Conservation (phyloP, 1,284 basidiomycete species). For the Leccinum solheimii region DNA sequence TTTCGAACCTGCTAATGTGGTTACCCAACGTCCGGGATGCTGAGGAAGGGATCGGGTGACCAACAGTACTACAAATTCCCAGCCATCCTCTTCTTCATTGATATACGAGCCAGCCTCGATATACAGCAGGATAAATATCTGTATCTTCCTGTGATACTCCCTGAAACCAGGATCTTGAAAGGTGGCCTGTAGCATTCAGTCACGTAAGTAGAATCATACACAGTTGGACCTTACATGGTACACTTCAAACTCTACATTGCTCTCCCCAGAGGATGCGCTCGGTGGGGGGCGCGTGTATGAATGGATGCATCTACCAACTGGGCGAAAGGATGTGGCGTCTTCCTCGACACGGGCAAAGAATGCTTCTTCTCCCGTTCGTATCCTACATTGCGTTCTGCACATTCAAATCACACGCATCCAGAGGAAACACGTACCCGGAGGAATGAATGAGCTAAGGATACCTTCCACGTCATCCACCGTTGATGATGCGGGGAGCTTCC, state of each 20-base stretch:
- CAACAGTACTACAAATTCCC: slow-evolving; percentile 84
- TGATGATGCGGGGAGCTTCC: slow-evolving; percentile 66
- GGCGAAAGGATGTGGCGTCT: slow-evolving; percentile 75
- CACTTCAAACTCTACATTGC: slow-evolving; percentile 75
- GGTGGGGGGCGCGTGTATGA: slow-evolving; percentile 66
- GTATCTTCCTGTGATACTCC: slow-evolving; percentile 94
- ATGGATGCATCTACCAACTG: slow-evolving; percentile 74
- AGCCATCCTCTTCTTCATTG: slow-evolving; percentile 83
- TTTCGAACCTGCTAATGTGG: slow-evolving; percentile 67
- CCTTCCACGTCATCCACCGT: slow-evolving; percentile 90
- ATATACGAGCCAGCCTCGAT: slow-evolving; percentile 97
- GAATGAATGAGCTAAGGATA: slow-evolving; percentile 77
- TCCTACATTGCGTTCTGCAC: slow-evolving; percentile 38
- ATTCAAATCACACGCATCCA: neutral
- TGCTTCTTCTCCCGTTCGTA: slow-evolving; percentile 65
- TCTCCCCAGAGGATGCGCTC: slow-evolving; percentile 38
- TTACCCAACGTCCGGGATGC: slow-evolving; percentile 1
- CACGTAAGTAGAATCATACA: slow-evolving; percentile 4
- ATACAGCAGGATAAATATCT: slow-evolving; percentile 91
- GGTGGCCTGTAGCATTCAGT: slow-evolving; percentile 53
- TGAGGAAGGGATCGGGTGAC: slow-evolving; percentile 33
- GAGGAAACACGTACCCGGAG: slow-evolving; percentile 50
- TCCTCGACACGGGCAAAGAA: slow-evolving; percentile 72
- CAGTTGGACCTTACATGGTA: slow-evolving; percentile 68
- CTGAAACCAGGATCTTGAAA: slow-evolving; percentile 89